A percentile compares a stretch with the other conserved stretches of the same genome.
These are phyloP conservation scores for Podila epicladia DNA, from an alignment of 192 early-diverging fungal genomes.

Conservation along the genomic window DNA sequence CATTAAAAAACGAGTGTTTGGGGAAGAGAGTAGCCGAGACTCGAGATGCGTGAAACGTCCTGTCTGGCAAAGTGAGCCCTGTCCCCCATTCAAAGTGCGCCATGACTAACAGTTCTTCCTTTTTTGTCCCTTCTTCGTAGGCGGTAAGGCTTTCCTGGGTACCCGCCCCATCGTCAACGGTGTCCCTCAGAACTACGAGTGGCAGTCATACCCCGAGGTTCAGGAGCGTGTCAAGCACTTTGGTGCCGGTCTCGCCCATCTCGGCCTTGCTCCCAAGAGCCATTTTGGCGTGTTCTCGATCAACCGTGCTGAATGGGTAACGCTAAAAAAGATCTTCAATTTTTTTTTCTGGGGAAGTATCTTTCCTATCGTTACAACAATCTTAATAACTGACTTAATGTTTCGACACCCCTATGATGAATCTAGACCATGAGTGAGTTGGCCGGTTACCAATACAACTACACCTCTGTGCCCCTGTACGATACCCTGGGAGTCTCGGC, in stretches of 20 bases:
- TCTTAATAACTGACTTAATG: neutral
- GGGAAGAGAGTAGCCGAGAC: too few species aligned
- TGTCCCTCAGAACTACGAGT: conserved; percentile 67
- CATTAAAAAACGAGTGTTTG: neutral
- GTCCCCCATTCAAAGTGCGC: neutral
- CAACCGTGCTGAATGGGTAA: conserved; percentile 68
- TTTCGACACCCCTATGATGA: neutral
- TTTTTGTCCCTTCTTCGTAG: neutral
- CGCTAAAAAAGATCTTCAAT: conserved; percentile 60
- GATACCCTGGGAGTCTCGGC: conserved; percentile 83
- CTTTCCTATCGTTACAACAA: neutral
- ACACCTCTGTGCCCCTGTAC: conserved; percentile 86
- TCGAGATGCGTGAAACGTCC: too few species aligned
- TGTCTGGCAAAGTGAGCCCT: too few species aligned
- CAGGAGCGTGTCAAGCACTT: conserved; percentile 64
- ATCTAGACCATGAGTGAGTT: conserved; percentile 68
- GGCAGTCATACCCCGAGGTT: conserved; percentile 71
- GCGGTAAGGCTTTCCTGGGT: conserved; percentile 65
- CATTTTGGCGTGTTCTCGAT: conserved; percentile 21
- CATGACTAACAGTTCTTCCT: neutral
- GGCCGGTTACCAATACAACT: conserved; percentile 66
- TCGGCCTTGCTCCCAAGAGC: conserved; percentile 24
- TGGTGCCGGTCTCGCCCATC: conserved; percentile 71
- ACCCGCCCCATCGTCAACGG: conserved; percentile 63
- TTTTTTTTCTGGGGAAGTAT: too few species aligned